Evolutionary conservation across 2,329 filamentous ascomycete genomes (phyloP).

Genomic region (Domatiomyces catenatus): DNA sequence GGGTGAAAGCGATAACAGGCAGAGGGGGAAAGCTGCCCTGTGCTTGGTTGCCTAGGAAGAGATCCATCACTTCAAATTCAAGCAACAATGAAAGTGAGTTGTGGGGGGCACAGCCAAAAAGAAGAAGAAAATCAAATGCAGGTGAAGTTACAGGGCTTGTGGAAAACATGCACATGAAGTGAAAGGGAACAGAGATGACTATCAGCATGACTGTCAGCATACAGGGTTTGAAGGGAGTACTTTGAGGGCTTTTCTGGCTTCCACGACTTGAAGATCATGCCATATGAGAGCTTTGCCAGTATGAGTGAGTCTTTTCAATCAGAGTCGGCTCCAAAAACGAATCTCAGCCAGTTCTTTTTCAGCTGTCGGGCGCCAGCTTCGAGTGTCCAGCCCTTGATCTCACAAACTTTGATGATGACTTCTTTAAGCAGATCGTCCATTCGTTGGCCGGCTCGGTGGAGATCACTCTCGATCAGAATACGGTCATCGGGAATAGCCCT

Average conservation of each 20-base stretch:
- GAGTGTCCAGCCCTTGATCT: constrained; percentile 61
- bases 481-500: constrained; percentile 59
- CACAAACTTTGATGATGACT: constrained; percentile 60
- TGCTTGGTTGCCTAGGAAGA: not conserved
- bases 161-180: no score
- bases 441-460: constrained; percentile 62
- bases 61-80: not conserved
- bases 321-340: constrained; percentile 46
- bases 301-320: not conserved
- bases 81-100: not conserved
- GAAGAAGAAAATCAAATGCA: not conserved
- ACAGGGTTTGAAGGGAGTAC: not conserved
- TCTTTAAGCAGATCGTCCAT: constrained; percentile 70
- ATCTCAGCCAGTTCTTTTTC: constrained; percentile 60
- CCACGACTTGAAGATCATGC: not conserved
- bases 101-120: no score
- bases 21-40: not conserved
- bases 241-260: not conserved
- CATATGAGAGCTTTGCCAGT: not conserved
- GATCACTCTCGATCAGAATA: constrained; percentile 76
- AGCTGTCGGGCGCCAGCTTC: constrained; percentile 54
- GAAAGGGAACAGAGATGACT: not conserved
- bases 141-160: not conserved
- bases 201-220: not conserved
- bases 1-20: not conserved